Evolutionary conservation across 2,329 filamentous ascomycete genomes (phyloP).

Genomic region (Fusarium proliferatum): DNA sequence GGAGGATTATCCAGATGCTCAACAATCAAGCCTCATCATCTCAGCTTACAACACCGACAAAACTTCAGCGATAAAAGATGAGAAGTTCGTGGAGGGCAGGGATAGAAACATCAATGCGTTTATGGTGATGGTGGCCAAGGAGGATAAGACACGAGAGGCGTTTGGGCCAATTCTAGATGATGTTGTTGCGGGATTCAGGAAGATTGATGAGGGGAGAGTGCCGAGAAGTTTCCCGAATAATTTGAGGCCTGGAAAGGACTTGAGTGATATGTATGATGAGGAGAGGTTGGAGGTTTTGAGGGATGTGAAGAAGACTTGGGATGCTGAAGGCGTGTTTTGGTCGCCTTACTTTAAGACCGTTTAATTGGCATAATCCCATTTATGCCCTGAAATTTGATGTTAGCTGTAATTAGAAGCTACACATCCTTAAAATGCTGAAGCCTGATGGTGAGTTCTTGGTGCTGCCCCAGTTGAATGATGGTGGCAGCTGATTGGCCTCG

Average conservation of each 20-base stretch:
- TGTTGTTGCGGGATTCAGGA: slow-evolving; percentile 16
- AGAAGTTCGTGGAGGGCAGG: slow-evolving; percentile 36
- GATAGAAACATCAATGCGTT: slow-evolving; percentile 32
- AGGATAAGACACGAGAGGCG: slow-evolving; percentile 12
- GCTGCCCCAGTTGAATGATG: neutral
- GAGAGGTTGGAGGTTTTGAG: slow-evolving; percentile 30
- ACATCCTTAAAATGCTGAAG: neutral
- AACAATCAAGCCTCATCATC: slow-evolving; percentile 26
- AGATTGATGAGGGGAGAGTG: neutral
- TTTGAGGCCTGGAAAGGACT: slow-evolving; percentile 30
- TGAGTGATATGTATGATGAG: slow-evolving; percentile 34
- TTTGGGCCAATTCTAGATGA: slow-evolving; percentile 15
- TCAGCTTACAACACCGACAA: slow-evolving; percentile 29
- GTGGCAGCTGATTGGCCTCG: slow-evolving; percentile 13
- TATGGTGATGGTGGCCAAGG: slow-evolving; percentile 15
- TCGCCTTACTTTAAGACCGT: slow-evolving; percentile 22
- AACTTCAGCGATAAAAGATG: neutral
- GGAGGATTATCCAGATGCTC: slow-evolving; percentile 27
- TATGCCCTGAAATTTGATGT: accelerated
- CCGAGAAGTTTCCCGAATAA: slow-evolving; percentile 40
- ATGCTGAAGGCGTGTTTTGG: slow-evolving; percentile 44
- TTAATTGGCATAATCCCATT: accelerated
- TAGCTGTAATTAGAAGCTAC: accelerated
- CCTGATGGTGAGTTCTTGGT: neutral
- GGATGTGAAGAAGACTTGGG: slow-evolving; percentile 41